These are phyloP conservation scores for Termitomyces sp. DNA, from an alignment of 768 basidiomycete species.

Conservation along the genomic window DNA sequence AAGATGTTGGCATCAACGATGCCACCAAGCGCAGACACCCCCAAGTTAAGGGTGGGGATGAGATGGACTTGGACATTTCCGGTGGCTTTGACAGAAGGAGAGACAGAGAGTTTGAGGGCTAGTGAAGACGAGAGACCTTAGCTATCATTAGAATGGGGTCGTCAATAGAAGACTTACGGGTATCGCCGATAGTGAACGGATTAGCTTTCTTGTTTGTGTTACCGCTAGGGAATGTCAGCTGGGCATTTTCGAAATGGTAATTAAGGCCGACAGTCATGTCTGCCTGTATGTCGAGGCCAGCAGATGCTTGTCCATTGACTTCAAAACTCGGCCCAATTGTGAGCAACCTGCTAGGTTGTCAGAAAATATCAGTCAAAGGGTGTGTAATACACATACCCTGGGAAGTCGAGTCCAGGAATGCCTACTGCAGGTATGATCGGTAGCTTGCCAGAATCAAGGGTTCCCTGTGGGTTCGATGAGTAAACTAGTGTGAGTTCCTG, in stretches of 20 bases:
- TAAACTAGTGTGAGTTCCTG: too few species aligned
- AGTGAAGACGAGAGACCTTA: background rate
- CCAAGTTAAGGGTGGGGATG: constrained; percentile 44
- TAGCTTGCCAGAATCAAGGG: constrained; percentile 39
- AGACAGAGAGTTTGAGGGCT: constrained; percentile 40
- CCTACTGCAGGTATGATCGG: constrained; percentile 36
- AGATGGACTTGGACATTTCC: constrained; percentile 44
- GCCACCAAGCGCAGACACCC: constrained; percentile 36
- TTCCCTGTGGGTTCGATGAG: constrained; percentile 27
- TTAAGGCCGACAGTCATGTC: constrained; percentile 39
- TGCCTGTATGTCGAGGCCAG: constrained; percentile 32
- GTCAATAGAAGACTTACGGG: constrained; percentile 29
- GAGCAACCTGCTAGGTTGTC: constrained; percentile 32
- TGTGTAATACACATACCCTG: constrained; percentile 35
- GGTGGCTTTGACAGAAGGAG: constrained; percentile 35
- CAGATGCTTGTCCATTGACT: constrained; percentile 34
- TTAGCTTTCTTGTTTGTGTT: constrained; percentile 17
- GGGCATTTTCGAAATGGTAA: constrained; percentile 37
- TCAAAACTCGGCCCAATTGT: constrained; percentile 45
- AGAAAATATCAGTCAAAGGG: background rate
- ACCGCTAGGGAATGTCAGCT: constrained; percentile 41
- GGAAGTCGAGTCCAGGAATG: constrained; percentile 47
- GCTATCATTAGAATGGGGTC: background rate
- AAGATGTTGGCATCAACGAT: constrained; percentile 35
- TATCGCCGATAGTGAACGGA: constrained; percentile 34